A percentile compares a stretch with the other conserved stretches of the same genome.
These are phyloP conservation scores for Tuber brumale DNA, from an alignment of 495 filamentous ascomycete species.

Conservation along the genomic window DNA sequence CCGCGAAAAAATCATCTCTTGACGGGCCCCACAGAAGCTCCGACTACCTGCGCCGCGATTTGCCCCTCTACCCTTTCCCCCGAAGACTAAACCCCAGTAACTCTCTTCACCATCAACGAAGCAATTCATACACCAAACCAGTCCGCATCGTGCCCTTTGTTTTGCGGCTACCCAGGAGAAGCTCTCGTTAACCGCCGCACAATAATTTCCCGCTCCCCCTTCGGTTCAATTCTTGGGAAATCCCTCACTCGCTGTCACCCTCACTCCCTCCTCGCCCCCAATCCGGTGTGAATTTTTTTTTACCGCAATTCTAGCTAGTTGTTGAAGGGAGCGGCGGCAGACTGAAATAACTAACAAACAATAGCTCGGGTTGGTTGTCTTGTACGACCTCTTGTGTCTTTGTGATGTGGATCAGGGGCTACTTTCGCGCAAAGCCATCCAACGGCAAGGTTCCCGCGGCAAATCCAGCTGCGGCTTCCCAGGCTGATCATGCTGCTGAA, in stretches of 20 bases:
- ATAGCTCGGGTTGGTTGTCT: background rate
- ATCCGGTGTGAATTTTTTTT: background rate
- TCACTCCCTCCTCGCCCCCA: background rate
- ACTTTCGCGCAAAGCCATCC: slow-evolving; percentile 55
- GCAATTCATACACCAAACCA: background rate
- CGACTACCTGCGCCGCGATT: background rate
- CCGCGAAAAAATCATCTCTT: background rate
- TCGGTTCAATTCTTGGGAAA: background rate
- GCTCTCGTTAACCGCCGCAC: background rate
- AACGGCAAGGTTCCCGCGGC: slow-evolving; percentile 35
- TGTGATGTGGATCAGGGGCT: slow-evolving; percentile 56
- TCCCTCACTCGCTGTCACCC: background rate
- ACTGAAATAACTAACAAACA: background rate
- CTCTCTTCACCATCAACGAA: background rate
- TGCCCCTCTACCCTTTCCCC: background rate
- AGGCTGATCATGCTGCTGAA: slow-evolving; percentile 43
- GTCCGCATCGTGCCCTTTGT: background rate
- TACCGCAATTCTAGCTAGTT: background rate
- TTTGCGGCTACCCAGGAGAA: background rate
- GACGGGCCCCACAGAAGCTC: background rate
- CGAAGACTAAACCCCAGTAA: background rate
- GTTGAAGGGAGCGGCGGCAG: background rate
- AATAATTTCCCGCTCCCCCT: background rate
- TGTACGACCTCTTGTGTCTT: background rate
- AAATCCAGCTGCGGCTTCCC: slow-evolving; percentile 23